Percentiles rank a stretch among this genome's conserved stretches.
Evolutionary conservation across 352 stramenopile species (phyloP).

Genomic region (Globisporangium solare): DNA sequence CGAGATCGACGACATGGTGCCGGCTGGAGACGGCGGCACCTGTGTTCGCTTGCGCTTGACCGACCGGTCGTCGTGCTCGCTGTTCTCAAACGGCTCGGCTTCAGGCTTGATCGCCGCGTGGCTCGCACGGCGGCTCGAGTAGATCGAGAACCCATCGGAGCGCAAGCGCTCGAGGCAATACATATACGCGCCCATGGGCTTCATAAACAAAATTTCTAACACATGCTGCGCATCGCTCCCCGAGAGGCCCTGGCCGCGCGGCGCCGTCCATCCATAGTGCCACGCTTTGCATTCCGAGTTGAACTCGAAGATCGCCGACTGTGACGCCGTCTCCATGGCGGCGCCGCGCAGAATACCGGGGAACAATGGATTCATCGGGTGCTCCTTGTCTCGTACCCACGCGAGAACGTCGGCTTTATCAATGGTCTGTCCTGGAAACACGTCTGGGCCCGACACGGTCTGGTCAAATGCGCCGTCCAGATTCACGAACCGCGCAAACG

Average conservation of each 20-base stretch:
- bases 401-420: conserved; percentile 57
- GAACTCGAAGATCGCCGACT: conserved; percentile 86
- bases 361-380: conserved; percentile 76
- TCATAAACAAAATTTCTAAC: conserved; percentile 79
- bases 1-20: conserved; percentile 22
- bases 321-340: conserved; percentile 70
- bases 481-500: conserved; percentile 70
- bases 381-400: conserved; percentile 68
- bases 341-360: conserved; percentile 67
- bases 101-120: conserved; percentile 51
- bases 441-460: conserved; percentile 62
- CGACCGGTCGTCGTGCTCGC: conserved; percentile 30
- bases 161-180: conserved; percentile 76
- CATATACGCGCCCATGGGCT: conserved; percentile 78
- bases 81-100: conserved; percentile 48
- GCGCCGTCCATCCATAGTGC: conserved; percentile 86
- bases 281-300: conserved; percentile 86
- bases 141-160: conserved; percentile 76
- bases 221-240: conserved; percentile 76
- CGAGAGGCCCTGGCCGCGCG: conserved; percentile 66
- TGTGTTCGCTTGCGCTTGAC: conserved; percentile 60
- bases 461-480: conserved; percentile 65
- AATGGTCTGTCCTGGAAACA: conserved; percentile 76
- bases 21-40: conserved; percentile 24
- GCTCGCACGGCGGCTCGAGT: conserved; percentile 69